Base-by-base conservation (phyloP, 1,139 yeast genomes). In the Candida glucosophila region DNA sequence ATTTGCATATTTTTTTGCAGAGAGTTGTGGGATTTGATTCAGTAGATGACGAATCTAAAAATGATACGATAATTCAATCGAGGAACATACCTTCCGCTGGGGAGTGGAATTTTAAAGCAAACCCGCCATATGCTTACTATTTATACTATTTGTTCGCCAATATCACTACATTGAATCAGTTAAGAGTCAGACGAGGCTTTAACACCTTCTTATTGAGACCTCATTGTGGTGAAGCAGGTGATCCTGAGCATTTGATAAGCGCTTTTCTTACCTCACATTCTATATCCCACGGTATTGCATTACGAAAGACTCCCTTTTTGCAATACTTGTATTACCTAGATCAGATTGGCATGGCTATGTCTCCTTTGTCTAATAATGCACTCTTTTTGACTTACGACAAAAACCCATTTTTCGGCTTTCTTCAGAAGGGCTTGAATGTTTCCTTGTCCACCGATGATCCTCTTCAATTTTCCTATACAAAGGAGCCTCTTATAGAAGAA, bases 161-260 rank as follows among this genome's bases (percentile, higher is more conserved):
- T 51, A 56, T 90, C 55, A 74, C 93, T 2, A 72, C 93, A 4
- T 67, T 92, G 52, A 92, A 92, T 49, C 74, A 77, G 36, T 77
- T 90, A 71, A 73, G 99, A 54, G 57, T 65, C 22, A 66, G 60
- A 34, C 66, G 86, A 29, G 79, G 82, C 0, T 81, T 72, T 55
- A 88, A 83, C 47, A 88, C 97, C 0, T 78, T 92, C 54, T 93
- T 85, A 12, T 62, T 92, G 41, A 73, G 98, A 44, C 99, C 99
- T 2, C 99, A 92, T 51, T 83, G 95, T 43, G 99, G 99, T 37
- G 99, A 92, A 55, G 99, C 98, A 5, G 99, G 99, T 29, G 97
- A 92, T 44, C 96, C 98, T 2, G 97, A 88, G 44, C 98, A 92
- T 57, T 67, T 92, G 48, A 85, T 88, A 22, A 71, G 90, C 29